Evolutionary conservation across 2,329 filamentous ascomycete species (phyloP).

Genomic region (Fusarium musae): DNA sequence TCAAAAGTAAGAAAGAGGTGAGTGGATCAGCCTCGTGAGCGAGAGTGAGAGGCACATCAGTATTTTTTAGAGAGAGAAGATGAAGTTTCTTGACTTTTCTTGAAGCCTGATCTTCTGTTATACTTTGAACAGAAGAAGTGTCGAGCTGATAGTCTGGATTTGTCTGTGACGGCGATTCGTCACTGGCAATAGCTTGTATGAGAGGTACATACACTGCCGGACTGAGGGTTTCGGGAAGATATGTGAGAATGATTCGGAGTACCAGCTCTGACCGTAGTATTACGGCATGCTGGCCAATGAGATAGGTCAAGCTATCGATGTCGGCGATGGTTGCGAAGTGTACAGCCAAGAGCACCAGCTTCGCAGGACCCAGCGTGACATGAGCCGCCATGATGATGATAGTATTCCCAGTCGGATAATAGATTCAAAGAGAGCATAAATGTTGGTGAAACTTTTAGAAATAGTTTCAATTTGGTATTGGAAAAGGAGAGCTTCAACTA

Average conservation of each 20-base stretch:
- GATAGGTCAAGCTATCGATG: slow-evolving; percentile 68
- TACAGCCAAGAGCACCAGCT: slow-evolving; percentile 78
- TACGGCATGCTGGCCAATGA: slow-evolving; percentile 66
- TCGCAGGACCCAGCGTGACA: slow-evolving; percentile 67
- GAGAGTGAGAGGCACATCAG: slow-evolving; percentile 57
- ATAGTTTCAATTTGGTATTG: neutral
- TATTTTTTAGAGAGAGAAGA: slow-evolving; percentile 66
- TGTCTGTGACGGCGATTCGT: slow-evolving; percentile 55
- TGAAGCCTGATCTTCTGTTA: slow-evolving; percentile 72
- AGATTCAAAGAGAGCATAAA: neutral
- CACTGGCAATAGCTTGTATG: slow-evolving; percentile 65
- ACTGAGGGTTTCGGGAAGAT: slow-evolving; percentile 76
- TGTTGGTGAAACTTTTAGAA: neutral
- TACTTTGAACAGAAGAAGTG: slow-evolving; percentile 62
- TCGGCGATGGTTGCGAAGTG: slow-evolving; percentile 75
- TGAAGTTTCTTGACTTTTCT: slow-evolving; percentile 72
- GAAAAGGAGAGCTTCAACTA: slow-evolving; percentile 13
- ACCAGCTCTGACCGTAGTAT: slow-evolving; percentile 72
- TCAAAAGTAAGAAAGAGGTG: slow-evolving; percentile 72
- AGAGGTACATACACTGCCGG: slow-evolving; percentile 72
- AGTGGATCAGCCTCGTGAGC: slow-evolving; percentile 65
- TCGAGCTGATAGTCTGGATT: slow-evolving; percentile 61
- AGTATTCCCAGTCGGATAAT: neutral
- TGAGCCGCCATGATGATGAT: slow-evolving; percentile 40
- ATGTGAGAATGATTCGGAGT: slow-evolving; percentile 79